Evolutionary conservation across 1,139 yeast species (phyloP), one percentile per base, ranked within the genome.

Genomic region (Geotrichum siamense): DNA sequence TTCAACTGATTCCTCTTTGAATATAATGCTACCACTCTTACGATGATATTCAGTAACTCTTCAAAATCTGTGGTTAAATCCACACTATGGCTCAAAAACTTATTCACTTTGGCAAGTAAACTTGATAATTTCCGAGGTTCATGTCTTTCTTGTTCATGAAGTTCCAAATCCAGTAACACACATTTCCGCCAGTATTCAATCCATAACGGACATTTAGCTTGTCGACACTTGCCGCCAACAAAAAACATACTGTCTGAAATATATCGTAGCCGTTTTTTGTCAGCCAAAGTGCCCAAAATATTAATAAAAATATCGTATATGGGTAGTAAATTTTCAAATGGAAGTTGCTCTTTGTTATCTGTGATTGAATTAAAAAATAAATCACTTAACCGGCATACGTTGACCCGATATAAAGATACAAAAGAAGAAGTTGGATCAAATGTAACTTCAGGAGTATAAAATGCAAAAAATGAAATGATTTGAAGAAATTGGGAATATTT

Each of bases 231-330:
- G 9, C 51, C 48, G 5, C 55, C 55, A 16, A 49, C 32, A 17
- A 52, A 44, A 4, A 53, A 42, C n/a, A 53, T 37, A 20, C 51
- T 46, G 43, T 51, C 48, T 8, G 55, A 52, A 23, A 53, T 44
- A 30, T 51, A 49, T 20, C 47, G 29, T 5, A 53, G 39, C 13
- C 48, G 46, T 5, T 37, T 2, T 9, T 21, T 15, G 26, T 47
- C 48, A 3, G 39, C 36, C 3, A 32, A 23, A 9, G 15, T n/a
- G 10, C 16, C 43, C 13, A 42, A 36, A 15, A 26, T 17, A 12
- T 43, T 38, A 3, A 36, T 33, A 10, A 47, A 34, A 15, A 31
- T 37, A n/a, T 44, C 41, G 21, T 45, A 48, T n/a, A 44, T 32
- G 9, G 16, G 9, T 6, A 44, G 35, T 15, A 48, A 30, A 12